Evolutionary conservation across 1,139 yeast genomes (phyloP).

Genomic region (Sugiyamaella grinbergsii): DNA sequence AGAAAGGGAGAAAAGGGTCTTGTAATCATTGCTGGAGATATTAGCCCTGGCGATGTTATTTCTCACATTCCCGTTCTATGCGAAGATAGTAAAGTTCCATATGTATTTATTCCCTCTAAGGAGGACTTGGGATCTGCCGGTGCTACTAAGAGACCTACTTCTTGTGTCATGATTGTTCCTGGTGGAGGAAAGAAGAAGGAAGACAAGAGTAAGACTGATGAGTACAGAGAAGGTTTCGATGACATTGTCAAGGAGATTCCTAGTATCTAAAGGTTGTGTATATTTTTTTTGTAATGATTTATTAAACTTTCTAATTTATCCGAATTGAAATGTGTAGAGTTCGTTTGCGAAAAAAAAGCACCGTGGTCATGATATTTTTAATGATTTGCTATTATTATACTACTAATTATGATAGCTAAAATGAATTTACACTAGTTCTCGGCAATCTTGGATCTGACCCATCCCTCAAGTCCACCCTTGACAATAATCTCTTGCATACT

Average conservation of each 20-base stretch:
- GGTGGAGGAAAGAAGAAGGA: constrained; percentile 89
- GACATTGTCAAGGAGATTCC: constrained; percentile 91
- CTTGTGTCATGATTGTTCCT: constrained; percentile 96
- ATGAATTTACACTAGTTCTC: constrained; percentile 28
- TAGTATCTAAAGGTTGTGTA: constrained; percentile 28
- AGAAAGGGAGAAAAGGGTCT: constrained; percentile 98
- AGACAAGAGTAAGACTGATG: constrained; percentile 68
- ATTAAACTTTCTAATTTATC: neutral
- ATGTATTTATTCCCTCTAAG: constrained; percentile 96
- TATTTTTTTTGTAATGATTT: constrained; percentile 8
- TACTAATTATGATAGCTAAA: no score
- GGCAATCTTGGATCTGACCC: constrained; percentile 82
- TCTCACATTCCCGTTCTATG: constrained; percentile 97
- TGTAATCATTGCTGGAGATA: constrained; percentile 96
- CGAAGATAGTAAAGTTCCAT: no score
- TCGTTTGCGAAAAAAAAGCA: neutral
- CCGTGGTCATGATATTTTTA: no score
- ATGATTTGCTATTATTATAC: no score
- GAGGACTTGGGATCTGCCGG: constrained; percentile 99
- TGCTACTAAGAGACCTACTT: constrained; percentile 98
- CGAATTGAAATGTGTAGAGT: neutral
- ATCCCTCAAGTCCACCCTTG: constrained; percentile 96
- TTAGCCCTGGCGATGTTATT: constrained; percentile 95
- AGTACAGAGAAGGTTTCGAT: constrained; percentile 89
- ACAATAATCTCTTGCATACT: constrained; percentile 95